Evolutionary conservation across 129 eudicot species (phyloP).

Genomic region (Flaveria bidentis): DNA sequence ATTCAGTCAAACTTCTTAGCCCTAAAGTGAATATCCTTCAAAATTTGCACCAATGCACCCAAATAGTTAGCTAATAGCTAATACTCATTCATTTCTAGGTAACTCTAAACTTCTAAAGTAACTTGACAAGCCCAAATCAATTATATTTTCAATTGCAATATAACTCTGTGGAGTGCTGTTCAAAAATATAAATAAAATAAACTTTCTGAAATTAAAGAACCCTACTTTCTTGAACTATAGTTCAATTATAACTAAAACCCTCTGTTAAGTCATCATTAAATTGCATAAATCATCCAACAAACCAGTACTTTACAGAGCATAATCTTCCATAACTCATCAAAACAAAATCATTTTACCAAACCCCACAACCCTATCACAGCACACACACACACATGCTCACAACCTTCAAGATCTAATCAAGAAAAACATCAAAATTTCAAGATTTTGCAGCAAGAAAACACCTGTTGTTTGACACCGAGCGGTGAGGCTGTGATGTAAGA

Average conservation of each 20-base stretch:
- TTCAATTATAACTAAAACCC: not conserved
- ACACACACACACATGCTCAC: not conserved
- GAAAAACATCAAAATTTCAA: conserved; percentile 13
- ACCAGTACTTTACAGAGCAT: conserved; percentile 12
- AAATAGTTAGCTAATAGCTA: not conserved
- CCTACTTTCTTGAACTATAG: conserved; percentile 18
- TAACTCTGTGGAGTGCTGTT: too few relatives aligned
- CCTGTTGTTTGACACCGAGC: conserved; percentile 92
- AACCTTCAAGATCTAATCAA: conserved; percentile 12
- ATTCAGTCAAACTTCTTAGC: conserved; percentile 6
- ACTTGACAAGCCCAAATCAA: conserved; percentile 2
- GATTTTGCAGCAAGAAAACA: conserved; percentile 20
- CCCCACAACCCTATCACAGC: conserved; percentile 20
- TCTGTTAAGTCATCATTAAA: conserved; percentile 15
- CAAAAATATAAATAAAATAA: not conserved
- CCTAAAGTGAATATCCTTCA: conserved; percentile 19
- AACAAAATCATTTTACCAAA: conserved; percentile 1
- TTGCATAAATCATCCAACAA: conserved; percentile 20
- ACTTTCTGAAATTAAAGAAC: conserved; percentile 7
- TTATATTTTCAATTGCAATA: not conserved
- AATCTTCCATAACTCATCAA: conserved; percentile 22
- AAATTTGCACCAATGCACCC: not conserved
- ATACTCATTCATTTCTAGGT: conserved; percentile 5
- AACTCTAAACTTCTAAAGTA: not conserved
- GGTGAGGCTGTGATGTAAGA: conserved; percentile 88